Conservation (phyloP, 2,329 filamentous ascomycete species). For the Pezicula carpinea region DNA sequence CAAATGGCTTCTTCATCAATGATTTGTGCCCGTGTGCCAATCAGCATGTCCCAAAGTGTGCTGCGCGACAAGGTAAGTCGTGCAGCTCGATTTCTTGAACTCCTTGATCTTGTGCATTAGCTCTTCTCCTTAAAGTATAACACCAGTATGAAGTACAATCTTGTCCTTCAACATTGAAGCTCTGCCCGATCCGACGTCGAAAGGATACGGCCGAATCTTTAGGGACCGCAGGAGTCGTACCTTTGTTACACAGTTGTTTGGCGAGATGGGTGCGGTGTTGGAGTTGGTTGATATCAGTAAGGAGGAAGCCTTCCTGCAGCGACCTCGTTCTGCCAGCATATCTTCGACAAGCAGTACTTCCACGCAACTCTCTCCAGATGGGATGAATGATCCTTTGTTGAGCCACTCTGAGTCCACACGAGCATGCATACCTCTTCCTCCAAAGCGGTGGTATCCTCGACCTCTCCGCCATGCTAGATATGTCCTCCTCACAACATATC, state of each 20-base stretch:
- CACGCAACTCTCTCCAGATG: background rate
- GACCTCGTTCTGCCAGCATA: background rate
- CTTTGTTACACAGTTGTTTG: background rate
- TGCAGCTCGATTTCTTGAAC: too few species aligned
- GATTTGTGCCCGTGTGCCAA: too few species aligned
- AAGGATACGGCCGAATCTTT: too few species aligned
- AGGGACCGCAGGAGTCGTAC: too few species aligned
- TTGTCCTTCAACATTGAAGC: too few species aligned
- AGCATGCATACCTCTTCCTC: constrained; percentile 1
- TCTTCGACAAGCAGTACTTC: background rate
- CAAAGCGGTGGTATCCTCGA: background rate
- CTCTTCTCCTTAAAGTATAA: too few species aligned
- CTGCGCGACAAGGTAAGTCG: too few species aligned
- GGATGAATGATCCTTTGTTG: background rate
- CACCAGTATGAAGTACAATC: too few species aligned
- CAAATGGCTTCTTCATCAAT: too few species aligned
- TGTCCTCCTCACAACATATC: constrained; percentile 45
- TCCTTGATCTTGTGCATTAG: too few species aligned
- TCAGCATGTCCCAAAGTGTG: too few species aligned
- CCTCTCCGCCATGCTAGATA: constrained; percentile 11
- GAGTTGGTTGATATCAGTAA: background rate
- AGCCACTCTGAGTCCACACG: background rate
- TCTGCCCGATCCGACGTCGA: too few species aligned
- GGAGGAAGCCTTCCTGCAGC: background rate
- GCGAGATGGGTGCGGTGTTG: background rate